Evolutionary conservation across 805 yeast genomes (phyloP), one percentile per base, ranked within the genome.

Genomic region (Cyberlindnera maritima): DNA sequence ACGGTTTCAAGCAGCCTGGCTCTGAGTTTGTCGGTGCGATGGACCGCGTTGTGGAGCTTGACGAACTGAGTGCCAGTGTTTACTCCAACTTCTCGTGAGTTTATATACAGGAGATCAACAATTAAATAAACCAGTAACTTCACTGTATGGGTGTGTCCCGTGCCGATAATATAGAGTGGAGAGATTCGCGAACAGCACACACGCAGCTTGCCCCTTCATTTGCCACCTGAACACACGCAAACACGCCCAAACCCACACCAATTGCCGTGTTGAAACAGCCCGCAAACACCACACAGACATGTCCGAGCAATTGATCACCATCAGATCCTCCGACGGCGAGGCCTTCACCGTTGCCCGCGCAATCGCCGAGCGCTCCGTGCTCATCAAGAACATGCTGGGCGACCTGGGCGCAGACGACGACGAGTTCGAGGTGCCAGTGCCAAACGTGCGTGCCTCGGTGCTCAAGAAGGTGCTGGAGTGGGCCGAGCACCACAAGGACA

Each of bases 401-500:
- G 96, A 90, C 68, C 74, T 80, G 67, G 55, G 55, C 14, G 79
- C 76, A 12, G 88, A 81, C 50, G 84, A 78, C 36, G 87, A 81
- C 45, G 85, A 82, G 35, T 81, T 83, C 54, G 87, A 81, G 50
- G 85, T 92, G 59, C 97, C 97, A 32, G 81, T 90, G 12, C 96
- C 96, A 34, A 90, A 88, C 61, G 97, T 90, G 32, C 76, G 92
- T 55, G 85, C 96, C 10, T 82, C 85, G 15, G 96, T 92, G 18
- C 75, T 92, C 68, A 81, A 85, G 65, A 89, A 90, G 63, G 92
- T 92, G n/a, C 74, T 92, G 44, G 96, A 92, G 64, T 92, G 97
- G 95, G 90, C 97, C 60, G 95, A 88, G 61, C 94, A 92, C 65
- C 97, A 92, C 72, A 86, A 84, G 65, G 90, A 88, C 63, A 78